phyloP scores from a whole-genome alignment of 371 early-diverging fungal species.

The Mortierella sp. region DNA sequence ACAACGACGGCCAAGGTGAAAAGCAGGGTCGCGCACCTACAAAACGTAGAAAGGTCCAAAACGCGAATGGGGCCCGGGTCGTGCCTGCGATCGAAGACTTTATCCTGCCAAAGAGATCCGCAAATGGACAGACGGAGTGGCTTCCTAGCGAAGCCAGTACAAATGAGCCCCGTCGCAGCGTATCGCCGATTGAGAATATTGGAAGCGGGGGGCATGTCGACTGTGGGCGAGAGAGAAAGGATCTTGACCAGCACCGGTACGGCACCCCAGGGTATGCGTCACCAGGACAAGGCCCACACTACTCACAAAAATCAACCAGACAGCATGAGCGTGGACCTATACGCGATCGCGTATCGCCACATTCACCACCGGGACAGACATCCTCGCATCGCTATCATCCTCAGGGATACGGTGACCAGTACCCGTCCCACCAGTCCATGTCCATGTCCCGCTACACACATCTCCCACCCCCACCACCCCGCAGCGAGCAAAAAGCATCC shows the following conservation, averaged over 20 bases:
- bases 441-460: conserved; percentile 37
- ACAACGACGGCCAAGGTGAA: conserved; percentile 9
- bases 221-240: background rate
- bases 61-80: conserved; percentile 5
- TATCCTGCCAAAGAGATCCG: conserved; percentile 39
- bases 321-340: conserved; percentile 8
- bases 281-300: conserved; percentile 6
- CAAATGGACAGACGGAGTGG: conserved; percentile 49
- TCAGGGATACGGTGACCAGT: conserved; percentile 41
- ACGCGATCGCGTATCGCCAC: conserved; percentile 9
- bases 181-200: conserved; percentile 45
- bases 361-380: conserved; percentile 1
- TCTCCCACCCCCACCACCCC: conserved; percentile 17
- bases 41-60: conserved; percentile 32
- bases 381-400: conserved; percentile 18
- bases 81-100: conserved; percentile 51
- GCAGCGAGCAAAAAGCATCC: background rate
- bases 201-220: conserved; percentile 16
- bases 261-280: conserved; percentile 6
- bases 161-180: conserved; percentile 14
- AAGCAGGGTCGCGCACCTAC: conserved; percentile 15
- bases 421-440: conserved; percentile 38
- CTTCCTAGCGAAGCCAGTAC: conserved; percentile 5
- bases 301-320: conserved; percentile 2
- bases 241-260: conserved; percentile 11